Base-by-base conservation (phyloP, 139 green algal genomes). In the Chlorella sp. region DNA sequence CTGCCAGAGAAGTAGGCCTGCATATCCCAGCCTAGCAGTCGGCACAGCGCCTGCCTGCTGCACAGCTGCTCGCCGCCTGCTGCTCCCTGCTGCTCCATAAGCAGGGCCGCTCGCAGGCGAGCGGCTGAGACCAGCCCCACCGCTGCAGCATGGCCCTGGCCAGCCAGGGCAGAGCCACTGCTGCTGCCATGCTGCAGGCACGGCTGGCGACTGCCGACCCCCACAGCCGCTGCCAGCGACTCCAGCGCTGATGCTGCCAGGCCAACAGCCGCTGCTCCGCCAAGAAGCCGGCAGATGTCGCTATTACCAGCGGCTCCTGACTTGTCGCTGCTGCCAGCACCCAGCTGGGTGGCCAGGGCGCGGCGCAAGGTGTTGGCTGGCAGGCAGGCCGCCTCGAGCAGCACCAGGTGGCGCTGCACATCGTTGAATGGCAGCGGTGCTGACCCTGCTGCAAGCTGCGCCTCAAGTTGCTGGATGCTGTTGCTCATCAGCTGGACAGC, bases 121-220 rank as follows among this genome's bases (percentile, higher is more conserved):
- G 78, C 78, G 18, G 78, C 87, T 15, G 53, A 37, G 18, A 68
- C 87, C 28, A 90, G 40, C 4, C 22, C 87, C 30, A 90, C 87
- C 32, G 78, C 87, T n/a, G 87, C 78, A 0, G 87, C 60, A 39
- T 90, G 87, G n/a, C 86, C 86, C 61, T 90, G 86, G 69, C 48
- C 39, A 42, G 24, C 32, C 61, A 71, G 36, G 9, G 85, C n/a
- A 86, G 28, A 34, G 34, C 39, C 18, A 60, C 2, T 66, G 16
- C n/a, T 48, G 69, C 61, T 24, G 40, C 28, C 66, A 69, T 48
- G 36, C 24, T 78, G 40, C 40, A 32, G 12, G 78, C 48, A 26
- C 57, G 3, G 34, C 71, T 42, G 57, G 76, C 83, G 36, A 61
- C 83, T 87, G 61, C 22, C 57, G 2, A 42, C 77, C 0, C 60